These are phyloP conservation scores for Epichloe glyceriae DNA, from an alignment of 2,329 filamentous ascomycete species.

Conservation along the genomic window DNA sequence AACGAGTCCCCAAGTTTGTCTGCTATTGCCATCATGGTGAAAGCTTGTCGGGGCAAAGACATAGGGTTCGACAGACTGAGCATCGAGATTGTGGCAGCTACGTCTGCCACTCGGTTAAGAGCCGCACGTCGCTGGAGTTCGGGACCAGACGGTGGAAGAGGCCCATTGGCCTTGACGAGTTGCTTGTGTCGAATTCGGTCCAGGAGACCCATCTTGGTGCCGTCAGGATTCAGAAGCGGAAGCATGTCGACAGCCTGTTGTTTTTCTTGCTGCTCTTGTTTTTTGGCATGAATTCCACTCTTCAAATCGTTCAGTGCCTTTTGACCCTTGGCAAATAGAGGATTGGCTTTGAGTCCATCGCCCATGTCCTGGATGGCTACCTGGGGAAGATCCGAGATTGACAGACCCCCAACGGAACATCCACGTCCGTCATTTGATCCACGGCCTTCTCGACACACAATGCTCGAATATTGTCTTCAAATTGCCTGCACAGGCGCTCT, in stretches of 20 bases:
- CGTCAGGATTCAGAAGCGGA: slow-evolving; percentile 27
- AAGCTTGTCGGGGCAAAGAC: slow-evolving; percentile 45
- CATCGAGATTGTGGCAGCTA: slow-evolving; percentile 55
- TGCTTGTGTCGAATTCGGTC: slow-evolving; percentile 67
- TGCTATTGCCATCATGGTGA: slow-evolving; percentile 49
- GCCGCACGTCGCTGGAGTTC: slow-evolving; percentile 51
- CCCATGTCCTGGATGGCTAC: slow-evolving; percentile 21
- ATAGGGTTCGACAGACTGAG: slow-evolving; percentile 40
- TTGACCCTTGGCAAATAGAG: slow-evolving; percentile 52
- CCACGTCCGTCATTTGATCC: slow-evolving; percentile 19
- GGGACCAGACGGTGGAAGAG: slow-evolving; percentile 40
- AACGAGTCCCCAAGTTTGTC: slow-evolving; percentile 58
- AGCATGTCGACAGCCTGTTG: slow-evolving; percentile 15
- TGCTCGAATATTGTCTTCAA: slow-evolving; percentile 36
- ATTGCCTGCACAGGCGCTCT: slow-evolving; percentile 38
- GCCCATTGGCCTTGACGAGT: slow-evolving; percentile 40
- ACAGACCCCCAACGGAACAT: slow-evolving; percentile 39
- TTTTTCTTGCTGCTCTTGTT: slow-evolving; percentile 31
- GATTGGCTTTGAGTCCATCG: slow-evolving; percentile 31
- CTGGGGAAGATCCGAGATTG: slow-evolving; percentile 33
- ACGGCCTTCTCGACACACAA: slow-evolving; percentile 28
- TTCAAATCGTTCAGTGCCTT: slow-evolving; percentile 57
- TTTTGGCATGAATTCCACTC: slow-evolving; percentile 40
- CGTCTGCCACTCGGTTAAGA: slow-evolving; percentile 53
- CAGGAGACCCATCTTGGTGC: slow-evolving; percentile 52